A percentile compares a stretch with the other conserved stretches of the same genome.
Evolutionary conservation across 257 asterid genomes (phyloP).

Genomic region (Ilex asprella): DNA sequence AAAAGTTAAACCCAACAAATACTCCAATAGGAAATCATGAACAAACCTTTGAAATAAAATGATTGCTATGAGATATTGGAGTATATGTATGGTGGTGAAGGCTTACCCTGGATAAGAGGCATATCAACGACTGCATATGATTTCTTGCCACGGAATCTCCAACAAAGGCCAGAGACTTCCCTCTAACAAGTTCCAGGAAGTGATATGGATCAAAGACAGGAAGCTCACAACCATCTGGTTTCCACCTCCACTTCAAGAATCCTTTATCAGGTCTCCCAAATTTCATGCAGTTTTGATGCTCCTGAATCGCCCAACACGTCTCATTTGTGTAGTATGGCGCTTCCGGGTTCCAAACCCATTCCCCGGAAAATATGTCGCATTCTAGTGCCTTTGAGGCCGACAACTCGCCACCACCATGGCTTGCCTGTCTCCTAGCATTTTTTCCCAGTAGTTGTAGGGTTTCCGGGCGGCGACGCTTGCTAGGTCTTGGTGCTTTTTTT

Average conservation of each 20-base stretch:
- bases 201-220: conserved; percentile 44
- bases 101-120: conserved; percentile 62
- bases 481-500: too few species aligned
- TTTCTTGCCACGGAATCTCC: conserved; percentile 82
- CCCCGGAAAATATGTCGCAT: conserved; percentile 72
- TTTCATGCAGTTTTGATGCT: conserved; percentile 75
- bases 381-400: background rate
- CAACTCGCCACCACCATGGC: background rate
- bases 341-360: conserved; percentile 65
- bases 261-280: conserved; percentile 60
- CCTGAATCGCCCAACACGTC: conserved; percentile 67
- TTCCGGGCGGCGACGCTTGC: background rate
- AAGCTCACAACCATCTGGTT: conserved; percentile 65
- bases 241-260: conserved; percentile 72
- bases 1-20: too few species aligned
- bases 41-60: background rate
- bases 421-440: conserved; percentile 16
- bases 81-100: background rate
- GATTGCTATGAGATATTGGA: background rate
- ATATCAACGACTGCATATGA: conserved; percentile 79
- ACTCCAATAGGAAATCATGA: too few species aligned
- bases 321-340: conserved; percentile 70
- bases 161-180: conserved; percentile 62
- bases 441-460: conserved; percentile 1
- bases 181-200: conserved; percentile 45